These are phyloP conservation scores for Beauveria pseudobassiana DNA, from an alignment of 2,329 filamentous ascomycete genomes.

Conservation along the genomic window DNA sequence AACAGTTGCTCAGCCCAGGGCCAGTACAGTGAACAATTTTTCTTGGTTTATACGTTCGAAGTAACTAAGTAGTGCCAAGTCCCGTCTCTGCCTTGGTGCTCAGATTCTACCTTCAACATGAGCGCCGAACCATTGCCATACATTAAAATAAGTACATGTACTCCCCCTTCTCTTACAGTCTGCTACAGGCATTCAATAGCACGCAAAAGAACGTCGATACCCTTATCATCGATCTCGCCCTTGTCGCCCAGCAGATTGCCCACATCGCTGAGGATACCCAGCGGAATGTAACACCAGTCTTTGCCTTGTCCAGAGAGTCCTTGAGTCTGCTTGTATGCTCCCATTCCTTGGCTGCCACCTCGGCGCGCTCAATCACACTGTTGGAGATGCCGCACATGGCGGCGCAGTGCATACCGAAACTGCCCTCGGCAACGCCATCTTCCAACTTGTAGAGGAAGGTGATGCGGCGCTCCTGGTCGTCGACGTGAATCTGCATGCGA, in stretches of 20 bases:
- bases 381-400: conserved; percentile 92
- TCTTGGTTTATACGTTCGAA: no score
- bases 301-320: conserved; percentile 77
- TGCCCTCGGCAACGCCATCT: conserved; percentile 87
- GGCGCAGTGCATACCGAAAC: conserved; percentile 98
- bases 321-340: conserved; percentile 89
- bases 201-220: conserved; percentile 51
- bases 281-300: conserved; percentile 70
- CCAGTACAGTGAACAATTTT: not conserved
- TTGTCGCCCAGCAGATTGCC: conserved; percentile 63
- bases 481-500: conserved; percentile 92
- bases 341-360: conserved; percentile 84
- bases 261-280: conserved; percentile 84
- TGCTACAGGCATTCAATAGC: conserved; percentile 52
- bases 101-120: not conserved
- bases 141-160: not conserved
- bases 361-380: conserved; percentile 77
- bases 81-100: not conserved
- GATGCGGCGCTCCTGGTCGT: conserved; percentile 75
- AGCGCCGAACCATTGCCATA: not conserved
- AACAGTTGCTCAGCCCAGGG: no score
- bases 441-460: conserved; percentile 95
- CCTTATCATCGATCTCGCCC: conserved; percentile 40
- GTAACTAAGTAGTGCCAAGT: not conserved
- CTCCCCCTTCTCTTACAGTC: not conserved